Evolutionary conservation across 2,329 filamentous ascomycete genomes (phyloP).

Genomic region (Pseudogymnoascus pannorum): DNA sequence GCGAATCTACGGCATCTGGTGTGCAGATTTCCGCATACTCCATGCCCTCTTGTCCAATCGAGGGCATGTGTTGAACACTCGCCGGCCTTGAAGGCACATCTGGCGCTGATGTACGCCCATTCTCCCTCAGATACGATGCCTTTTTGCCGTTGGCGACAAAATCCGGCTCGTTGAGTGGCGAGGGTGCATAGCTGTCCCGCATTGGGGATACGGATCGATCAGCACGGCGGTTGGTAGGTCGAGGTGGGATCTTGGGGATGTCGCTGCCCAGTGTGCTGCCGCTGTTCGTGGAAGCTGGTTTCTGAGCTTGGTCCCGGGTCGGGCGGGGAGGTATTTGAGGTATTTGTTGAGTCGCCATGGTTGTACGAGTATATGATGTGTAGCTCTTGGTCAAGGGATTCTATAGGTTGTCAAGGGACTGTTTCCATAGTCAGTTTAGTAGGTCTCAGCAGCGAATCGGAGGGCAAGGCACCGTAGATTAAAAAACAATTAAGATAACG

Average conservation of each 20-base stretch:
- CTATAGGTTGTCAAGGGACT: not conserved
- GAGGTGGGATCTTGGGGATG: slow-evolving; percentile 69
- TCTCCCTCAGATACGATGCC: slow-evolving; percentile 32
- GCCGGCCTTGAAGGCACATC: slow-evolving; percentile 53
- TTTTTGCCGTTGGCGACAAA: slow-evolving; percentile 36
- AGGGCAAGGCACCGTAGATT: slow-evolving; percentile 1
- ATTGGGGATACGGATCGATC: slow-evolving; percentile 73
- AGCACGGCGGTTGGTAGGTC: slow-evolving; percentile 56
- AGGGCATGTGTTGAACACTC: slow-evolving; percentile 69
- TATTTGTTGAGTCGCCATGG: slow-evolving; percentile 36
- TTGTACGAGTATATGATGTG: slow-evolving; percentile 4
- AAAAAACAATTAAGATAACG: not conserved
- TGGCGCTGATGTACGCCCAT: slow-evolving; percentile 29
- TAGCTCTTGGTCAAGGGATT: not conserved
- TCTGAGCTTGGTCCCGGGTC: slow-evolving; percentile 42
- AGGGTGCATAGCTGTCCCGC: slow-evolving; percentile 73
- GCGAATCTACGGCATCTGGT: not conserved
- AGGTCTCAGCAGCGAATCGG: not conserved
- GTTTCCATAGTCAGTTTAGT: slow-evolving; percentile 1
- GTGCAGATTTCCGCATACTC: slow-evolving; percentile 66
- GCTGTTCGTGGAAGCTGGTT: slow-evolving; percentile 32
- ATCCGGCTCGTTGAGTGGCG: slow-evolving; percentile 68
- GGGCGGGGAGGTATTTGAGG: slow-evolving; percentile 57
- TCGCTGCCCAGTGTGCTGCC: slow-evolving; percentile 31
- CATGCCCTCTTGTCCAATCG: slow-evolving; percentile 79